Evolutionary conservation across 495 filamentous ascomycete species (phyloP), one percentile per base, ranked within the genome.

Genomic region (Amphirosellinia nigrospora): DNA sequence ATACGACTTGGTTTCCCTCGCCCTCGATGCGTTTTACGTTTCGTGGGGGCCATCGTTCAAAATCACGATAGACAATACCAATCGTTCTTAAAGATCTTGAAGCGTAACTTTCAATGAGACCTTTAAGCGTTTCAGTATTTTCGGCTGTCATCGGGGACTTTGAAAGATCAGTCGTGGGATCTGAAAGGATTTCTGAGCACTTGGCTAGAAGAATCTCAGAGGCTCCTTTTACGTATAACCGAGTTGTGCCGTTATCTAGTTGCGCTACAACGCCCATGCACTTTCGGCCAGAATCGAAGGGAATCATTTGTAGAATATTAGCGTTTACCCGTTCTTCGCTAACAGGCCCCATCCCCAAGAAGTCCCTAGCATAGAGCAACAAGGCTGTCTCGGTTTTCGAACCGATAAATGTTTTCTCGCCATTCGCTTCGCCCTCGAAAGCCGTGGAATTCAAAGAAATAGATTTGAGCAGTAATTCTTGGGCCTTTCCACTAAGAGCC

Each of bases 321-420:
- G 86, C 88, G 73, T 90, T 93, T 8, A 90, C 86, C n/a, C 93
- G 85, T 70, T 89, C 88, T 72, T 93, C 88, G 66, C 83, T 84
- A 1, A 94, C 84, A 0, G 89, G 86, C 2, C 87, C 88, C 88
- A 96, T 92, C 11, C 86, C 92, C n/a, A 96, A 84, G 72, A 90
- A 83, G 50, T 93, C 91, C 65, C 88, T 86, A 19, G 93, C 93
- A 70, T 94, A 91, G 26, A 85, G 85, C 19, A 97, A 82, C 45
- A 97, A 83, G 1, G 94, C 92, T 7, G 93, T 95, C 74, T 97
- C 94, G 0, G 94, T 97, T 82, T 96, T 97, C 6, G 94, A 96
- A 61, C 94, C 94, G 66, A 96, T 88, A 71, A 94, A 97, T 0
- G 87, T 86, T 13, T 86, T 81, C 0, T 87, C 87, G 0, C 92